Conservation (phyloP, 345 rosid species). For the Citrus hindsii region DNA sequence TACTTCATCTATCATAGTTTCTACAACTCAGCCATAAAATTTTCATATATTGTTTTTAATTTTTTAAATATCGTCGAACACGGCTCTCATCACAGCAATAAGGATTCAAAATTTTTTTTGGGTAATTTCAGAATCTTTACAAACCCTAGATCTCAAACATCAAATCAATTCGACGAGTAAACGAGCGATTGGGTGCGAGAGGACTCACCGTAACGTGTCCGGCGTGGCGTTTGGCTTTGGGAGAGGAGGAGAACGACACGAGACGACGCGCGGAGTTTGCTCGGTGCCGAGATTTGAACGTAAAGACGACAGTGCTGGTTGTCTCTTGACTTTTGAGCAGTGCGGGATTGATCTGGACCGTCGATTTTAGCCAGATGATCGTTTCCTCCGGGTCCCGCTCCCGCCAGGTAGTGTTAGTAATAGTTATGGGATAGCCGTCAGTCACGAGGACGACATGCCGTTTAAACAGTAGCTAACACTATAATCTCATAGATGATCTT, state of each 20-base stretch:
- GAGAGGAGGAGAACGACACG: not conserved
- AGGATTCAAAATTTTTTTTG: not conserved
- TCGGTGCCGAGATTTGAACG: not conserved
- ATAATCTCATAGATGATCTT: not conserved
- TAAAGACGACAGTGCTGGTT: not conserved
- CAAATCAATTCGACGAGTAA: not conserved
- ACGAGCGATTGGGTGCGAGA: not conserved
- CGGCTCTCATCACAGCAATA: not conserved
- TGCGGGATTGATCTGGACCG: not conserved
- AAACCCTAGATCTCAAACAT: not conserved
- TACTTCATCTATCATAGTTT: not conserved
- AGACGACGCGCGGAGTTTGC: not conserved
- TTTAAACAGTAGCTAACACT: not conserved
- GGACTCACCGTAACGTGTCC: not conserved
- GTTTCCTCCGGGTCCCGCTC: not conserved
- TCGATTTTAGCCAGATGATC: not conserved
- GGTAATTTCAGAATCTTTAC: not conserved
- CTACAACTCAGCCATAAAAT: not conserved
- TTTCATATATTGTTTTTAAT: not conserved
- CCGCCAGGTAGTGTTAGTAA: not conserved
- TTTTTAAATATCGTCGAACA: not conserved
- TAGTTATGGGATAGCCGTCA: not conserved
- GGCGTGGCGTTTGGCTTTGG: not conserved
- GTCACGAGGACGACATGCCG: not conserved
- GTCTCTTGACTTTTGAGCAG: not conserved